Evolutionary conservation across 306 rosid species (phyloP).

Genomic region (Prunus mira): DNA sequence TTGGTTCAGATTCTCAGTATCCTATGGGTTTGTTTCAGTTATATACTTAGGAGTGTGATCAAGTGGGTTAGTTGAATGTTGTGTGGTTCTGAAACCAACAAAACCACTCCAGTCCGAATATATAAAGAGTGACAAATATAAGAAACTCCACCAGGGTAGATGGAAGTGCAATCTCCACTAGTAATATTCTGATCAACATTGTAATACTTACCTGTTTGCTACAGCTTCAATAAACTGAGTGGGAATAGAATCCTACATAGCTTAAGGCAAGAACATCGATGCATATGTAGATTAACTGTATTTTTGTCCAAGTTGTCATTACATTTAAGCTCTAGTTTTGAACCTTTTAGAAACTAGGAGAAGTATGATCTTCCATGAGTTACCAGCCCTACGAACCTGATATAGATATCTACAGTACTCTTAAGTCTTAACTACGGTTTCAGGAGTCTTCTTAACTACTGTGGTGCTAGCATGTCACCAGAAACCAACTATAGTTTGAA

Average conservation of each 20-base stretch:
- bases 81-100: not conserved
- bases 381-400: not conserved
- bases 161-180: not conserved
- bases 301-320: not conserved
- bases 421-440: not conserved
- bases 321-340: not conserved
- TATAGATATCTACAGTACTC: not conserved
- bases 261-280: not conserved
- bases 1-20: not conserved
- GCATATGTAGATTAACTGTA: not conserved
- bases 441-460: not conserved
- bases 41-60: not conserved
- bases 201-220: not conserved
- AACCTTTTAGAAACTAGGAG: not conserved
- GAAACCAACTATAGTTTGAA: not conserved
- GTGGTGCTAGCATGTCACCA: not conserved
- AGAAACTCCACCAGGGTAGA: not conserved
- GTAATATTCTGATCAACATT: not conserved
- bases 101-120: not conserved
- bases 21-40: not conserved
- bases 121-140: not conserved
- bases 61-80: not conserved
- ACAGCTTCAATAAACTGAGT: not conserved
- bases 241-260: not conserved
- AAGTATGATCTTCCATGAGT: too few species aligned